These are phyloP conservation scores for Chaetomium sp. DNA, from an alignment of 2,329 filamentous ascomycete genomes.

Conservation along the genomic window DNA sequence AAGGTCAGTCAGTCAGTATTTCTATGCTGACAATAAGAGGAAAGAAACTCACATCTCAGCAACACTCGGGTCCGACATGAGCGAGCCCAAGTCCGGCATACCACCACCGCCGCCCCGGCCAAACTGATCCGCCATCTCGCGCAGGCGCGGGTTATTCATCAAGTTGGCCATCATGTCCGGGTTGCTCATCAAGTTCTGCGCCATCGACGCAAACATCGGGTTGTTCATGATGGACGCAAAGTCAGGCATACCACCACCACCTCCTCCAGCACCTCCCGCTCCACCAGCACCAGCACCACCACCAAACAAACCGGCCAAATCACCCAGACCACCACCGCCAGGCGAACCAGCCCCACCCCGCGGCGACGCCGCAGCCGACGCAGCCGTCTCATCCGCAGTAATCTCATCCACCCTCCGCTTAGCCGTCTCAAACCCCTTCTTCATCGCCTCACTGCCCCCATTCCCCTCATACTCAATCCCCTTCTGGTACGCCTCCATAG, in stretches of 20 bases:
- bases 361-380: slow-evolving; percentile 21
- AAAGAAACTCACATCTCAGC: slow-evolving; percentile 74
- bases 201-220: slow-evolving; percentile 97
- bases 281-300: slow-evolving; percentile 37
- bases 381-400: slow-evolving; percentile 43
- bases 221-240: slow-evolving; percentile 86
- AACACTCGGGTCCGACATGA: slow-evolving; percentile 91
- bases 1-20: neutral
- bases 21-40: neutral
- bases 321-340: slow-evolving; percentile 60
- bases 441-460: slow-evolving; percentile 94
- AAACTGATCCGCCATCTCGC: slow-evolving; percentile 81
- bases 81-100: slow-evolving; percentile 75
- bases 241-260: slow-evolving; percentile 77
- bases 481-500: slow-evolving; percentile 89
- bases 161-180: slow-evolving; percentile 85
- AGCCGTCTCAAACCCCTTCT: slow-evolving; percentile 91
- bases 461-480: slow-evolving; percentile 92
- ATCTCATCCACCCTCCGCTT: slow-evolving; percentile 81
- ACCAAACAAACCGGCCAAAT: slow-evolving; percentile 67
- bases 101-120: slow-evolving; percentile 60
- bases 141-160: slow-evolving; percentile 86
- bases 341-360: slow-evolving; percentile 35
- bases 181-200: slow-evolving; percentile 95
- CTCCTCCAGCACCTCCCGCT: slow-evolving; percentile 32